phyloP scores from a whole-genome alignment of 2,329 filamentous ascomycete genomes.

The Cytospora piceicola region DNA sequence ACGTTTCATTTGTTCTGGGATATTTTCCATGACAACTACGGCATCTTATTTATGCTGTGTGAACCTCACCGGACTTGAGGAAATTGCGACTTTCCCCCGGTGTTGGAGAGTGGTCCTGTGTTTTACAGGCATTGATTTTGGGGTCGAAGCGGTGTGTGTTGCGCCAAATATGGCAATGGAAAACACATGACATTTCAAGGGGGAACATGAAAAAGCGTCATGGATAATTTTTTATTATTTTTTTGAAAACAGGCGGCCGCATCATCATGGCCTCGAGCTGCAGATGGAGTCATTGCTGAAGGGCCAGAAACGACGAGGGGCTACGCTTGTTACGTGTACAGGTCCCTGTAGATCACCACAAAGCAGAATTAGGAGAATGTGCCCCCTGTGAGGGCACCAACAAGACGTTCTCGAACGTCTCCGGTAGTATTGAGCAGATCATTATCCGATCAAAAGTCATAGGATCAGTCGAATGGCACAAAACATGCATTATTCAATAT shows the following conservation, averaged over 20 bases:
- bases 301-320: constrained; percentile 11
- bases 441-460: constrained; percentile 14
- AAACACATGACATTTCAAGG: not conserved
- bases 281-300: not conserved
- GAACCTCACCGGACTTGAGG: not conserved
- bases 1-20: not conserved
- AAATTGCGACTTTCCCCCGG: not conserved
- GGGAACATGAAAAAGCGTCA: constrained; percentile 12
- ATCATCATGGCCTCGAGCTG: not conserved
- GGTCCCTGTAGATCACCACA: constrained; percentile 10
- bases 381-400: constrained; percentile 10
- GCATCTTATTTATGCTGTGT: not conserved
- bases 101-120: not conserved
- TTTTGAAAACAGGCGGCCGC: not conserved
- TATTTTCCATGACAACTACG: not conserved
- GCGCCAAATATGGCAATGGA: constrained; percentile 6
- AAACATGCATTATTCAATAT: constrained; percentile 12
- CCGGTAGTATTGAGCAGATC: constrained; percentile 15
- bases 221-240: not conserved
- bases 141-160: not conserved
- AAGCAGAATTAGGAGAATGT: constrained; percentile 7
- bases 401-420: constrained; percentile 8
- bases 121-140: not conserved
- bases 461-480: constrained; percentile 14
- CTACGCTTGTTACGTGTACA: constrained; percentile 13